phyloP scores from a whole-genome alignment of 257 asterid genomes.

The Gentiana macrophylla region DNA sequence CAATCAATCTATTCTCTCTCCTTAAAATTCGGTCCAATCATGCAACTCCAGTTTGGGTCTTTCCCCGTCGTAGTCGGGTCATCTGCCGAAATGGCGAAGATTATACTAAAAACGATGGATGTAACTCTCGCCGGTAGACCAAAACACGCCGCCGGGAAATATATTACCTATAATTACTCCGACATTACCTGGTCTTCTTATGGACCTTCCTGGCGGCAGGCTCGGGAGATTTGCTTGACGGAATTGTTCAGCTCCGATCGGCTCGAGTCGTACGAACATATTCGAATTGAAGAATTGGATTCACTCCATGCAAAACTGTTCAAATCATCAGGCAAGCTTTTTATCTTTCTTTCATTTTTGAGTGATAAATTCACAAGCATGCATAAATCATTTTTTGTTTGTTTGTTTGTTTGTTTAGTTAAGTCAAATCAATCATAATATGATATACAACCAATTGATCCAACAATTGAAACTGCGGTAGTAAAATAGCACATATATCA shows the following conservation, averaged over 20 bases:
- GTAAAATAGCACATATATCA: no score
- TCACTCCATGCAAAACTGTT: slow-evolving; percentile 16
- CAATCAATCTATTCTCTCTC: slow-evolving; percentile 30
- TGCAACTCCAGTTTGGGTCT: slow-evolving; percentile 35
- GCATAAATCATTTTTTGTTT: no score
- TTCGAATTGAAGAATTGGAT: slow-evolving; percentile 20
- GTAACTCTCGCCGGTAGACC: slow-evolving; percentile 26
- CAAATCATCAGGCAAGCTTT: slow-evolving; percentile 10
- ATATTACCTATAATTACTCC: slow-evolving; percentile 34
- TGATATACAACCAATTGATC: no score
- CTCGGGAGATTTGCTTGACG: slow-evolving; percentile 28
- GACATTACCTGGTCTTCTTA: slow-evolving; percentile 42
- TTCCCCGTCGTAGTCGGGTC: slow-evolving; percentile 33
- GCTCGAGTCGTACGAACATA: slow-evolving; percentile 28
- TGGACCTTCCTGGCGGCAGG: slow-evolving; percentile 44
- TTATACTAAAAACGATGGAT: slow-evolving; percentile 37
- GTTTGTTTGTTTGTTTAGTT: no score
- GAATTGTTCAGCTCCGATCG: slow-evolving; percentile 30
- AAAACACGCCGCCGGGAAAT: slow-evolving; percentile 36
- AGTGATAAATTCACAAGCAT: no score
- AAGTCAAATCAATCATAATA: no score
- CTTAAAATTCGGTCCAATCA: slow-evolving; percentile 24
- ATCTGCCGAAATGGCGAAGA: slow-evolving; percentile 35
- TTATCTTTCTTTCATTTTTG: no score
- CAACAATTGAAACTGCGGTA: no score